phyloP scores from a whole-genome alignment of 208 protist genomes.

The Hexamita inflata region DNA sequence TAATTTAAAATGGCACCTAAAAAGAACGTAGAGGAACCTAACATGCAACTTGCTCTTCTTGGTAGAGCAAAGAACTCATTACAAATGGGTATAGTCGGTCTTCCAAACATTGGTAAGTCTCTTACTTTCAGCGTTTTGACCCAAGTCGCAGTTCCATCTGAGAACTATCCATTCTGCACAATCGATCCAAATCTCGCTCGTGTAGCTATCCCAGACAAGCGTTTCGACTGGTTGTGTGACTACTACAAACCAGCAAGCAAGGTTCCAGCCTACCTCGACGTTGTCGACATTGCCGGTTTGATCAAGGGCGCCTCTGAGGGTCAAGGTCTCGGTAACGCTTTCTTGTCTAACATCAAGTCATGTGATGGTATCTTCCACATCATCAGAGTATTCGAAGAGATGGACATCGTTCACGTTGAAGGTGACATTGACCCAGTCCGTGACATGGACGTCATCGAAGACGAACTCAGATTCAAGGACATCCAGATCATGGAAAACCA shows the following conservation, averaged over 20 bases:
- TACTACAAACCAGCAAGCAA: slow-evolving; percentile 72
- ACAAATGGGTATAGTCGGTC: slow-evolving; percentile 38
- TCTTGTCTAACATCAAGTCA: slow-evolving; percentile 80
- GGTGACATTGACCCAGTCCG: slow-evolving; percentile 80
- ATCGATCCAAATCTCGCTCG: slow-evolving; percentile 50
- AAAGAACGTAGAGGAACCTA: slow-evolving; percentile 11
- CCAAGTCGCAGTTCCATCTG: slow-evolving; percentile 30
- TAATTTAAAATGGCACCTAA: slow-evolving; percentile 28
- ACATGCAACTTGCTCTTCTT: not conserved
- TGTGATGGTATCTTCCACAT: slow-evolving; percentile 36
- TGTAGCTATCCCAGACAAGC: slow-evolving; percentile 83
- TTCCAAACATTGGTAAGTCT: slow-evolving; percentile 51
- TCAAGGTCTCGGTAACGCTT: slow-evolving; percentile 92
- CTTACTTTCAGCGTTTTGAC: slow-evolving; percentile 40
- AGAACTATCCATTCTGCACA: slow-evolving; percentile 52
- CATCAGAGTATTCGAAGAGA: slow-evolving; percentile 68
- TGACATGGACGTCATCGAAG: slow-evolving; percentile 42
- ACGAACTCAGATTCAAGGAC: slow-evolving; percentile 56
- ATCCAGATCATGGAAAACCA: slow-evolving; percentile 15
- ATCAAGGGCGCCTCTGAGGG: slow-evolving; percentile 80
- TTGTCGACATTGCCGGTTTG: slow-evolving; percentile 94
- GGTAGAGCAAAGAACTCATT: slow-evolving; percentile 23
- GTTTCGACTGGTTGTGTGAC: slow-evolving; percentile 82
- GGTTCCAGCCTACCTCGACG: slow-evolving; percentile 76
- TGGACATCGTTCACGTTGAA: slow-evolving; percentile 87